These are phyloP conservation scores for Nakaseomyces bracarensis DNA, from an alignment of 1,139 yeast species.

Conservation along the genomic window DNA sequence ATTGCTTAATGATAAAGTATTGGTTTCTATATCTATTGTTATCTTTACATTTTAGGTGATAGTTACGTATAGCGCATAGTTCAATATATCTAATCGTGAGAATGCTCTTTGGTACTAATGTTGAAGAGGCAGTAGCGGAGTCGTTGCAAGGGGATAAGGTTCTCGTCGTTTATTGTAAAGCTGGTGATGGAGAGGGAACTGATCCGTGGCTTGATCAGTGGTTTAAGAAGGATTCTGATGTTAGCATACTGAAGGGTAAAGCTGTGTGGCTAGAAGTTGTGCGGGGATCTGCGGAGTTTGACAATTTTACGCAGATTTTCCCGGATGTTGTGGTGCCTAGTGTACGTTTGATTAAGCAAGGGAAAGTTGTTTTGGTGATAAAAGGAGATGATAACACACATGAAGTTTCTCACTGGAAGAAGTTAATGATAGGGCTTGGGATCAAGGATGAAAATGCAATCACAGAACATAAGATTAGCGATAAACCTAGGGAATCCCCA, in stretches of 20 bases:
- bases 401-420: conserved; percentile 3
- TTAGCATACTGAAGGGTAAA: conserved; percentile 10
- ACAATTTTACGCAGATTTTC: conserved; percentile 44
- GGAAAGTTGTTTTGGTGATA: conserved; percentile 40
- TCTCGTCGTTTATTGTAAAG: conserved; percentile 21
- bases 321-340: conserved; percentile 42
- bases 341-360: conserved; percentile 41
- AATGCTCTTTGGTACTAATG: conserved; percentile 18
- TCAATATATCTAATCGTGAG: no score
- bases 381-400: conserved; percentile 25
- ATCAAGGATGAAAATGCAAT: not conserved
- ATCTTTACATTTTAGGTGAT: no score
- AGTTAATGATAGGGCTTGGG: conserved; percentile 6
- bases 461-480: not conserved
- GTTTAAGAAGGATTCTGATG: conserved; percentile 24
- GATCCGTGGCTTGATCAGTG: conserved; percentile 21
- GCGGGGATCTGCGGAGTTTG: conserved; percentile 41
- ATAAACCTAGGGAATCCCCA: not conserved
- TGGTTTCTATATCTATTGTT: no score
- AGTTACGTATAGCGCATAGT: no score
- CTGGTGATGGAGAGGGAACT: conserved; percentile 19
- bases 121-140: conserved; percentile 21
- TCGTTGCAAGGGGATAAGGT: conserved; percentile 18
- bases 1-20: no score
- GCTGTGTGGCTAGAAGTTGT: conserved; percentile 40